phyloP scores from a whole-genome alignment of 768 basidiomycete genomes.

The Podaxis sp. region DNA sequence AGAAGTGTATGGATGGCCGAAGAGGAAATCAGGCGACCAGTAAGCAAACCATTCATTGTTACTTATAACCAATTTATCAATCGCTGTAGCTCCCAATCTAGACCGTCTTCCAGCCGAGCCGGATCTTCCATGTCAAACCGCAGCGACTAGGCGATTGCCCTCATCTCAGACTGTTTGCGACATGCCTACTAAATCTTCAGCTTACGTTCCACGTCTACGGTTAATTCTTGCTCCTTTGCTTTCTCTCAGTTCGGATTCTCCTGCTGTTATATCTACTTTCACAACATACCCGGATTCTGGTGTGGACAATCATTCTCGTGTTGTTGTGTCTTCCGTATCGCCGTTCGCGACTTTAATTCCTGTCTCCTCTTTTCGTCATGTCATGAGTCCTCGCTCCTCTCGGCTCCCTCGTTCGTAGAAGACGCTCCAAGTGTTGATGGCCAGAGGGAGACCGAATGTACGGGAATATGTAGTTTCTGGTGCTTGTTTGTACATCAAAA shows the following conservation, averaged over 20 bases:
- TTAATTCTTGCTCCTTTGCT: neutral
- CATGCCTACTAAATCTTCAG: neutral
- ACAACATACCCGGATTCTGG: constrained; percentile 9
- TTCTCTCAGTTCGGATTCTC: constrained; percentile 1
- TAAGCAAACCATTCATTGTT: constrained; percentile 19
- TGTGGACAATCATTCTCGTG: neutral
- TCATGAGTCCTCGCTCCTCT: neutral
- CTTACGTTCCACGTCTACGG: neutral
- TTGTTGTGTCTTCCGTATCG: neutral
- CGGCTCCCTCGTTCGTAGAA: neutral
- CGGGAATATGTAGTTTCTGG: constrained; percentile 1
- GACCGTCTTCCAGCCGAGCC: constrained; percentile 25
- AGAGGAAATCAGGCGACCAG: constrained; percentile 43
- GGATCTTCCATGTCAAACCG: constrained; percentile 10
- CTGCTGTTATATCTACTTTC: constrained; percentile 8
- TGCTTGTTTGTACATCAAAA: constrained; percentile 7
- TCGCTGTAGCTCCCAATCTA: constrained; percentile 22
- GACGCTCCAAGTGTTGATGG: neutral
- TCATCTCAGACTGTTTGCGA: no score
- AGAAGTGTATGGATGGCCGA: constrained; percentile 79
- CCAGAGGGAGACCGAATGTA: neutral
- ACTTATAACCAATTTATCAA: neutral
- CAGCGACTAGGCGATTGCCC: constrained; percentile 2
- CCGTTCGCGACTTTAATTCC: neutral
- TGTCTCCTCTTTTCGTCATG: neutral